A percentile compares a stretch with the other conserved stretches of the same genome.
These are phyloP conservation scores for Kwoniella europaea DNA, from an alignment of 768 basidiomycete species.

Conservation along the genomic window DNA sequence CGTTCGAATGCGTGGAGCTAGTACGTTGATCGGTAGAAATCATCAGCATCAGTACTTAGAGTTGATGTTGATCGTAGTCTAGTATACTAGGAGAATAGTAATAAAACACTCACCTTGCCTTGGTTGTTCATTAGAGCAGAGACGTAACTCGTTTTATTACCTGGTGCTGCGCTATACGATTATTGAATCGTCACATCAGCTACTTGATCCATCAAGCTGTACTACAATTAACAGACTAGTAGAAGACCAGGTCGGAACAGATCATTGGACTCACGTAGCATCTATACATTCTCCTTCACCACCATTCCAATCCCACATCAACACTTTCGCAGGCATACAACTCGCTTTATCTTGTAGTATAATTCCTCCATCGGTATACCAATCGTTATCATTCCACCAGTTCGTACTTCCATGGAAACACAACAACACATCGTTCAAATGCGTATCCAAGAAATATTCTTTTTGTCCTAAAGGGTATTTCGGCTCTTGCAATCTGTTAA, in stretches of 20 bases:
- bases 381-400: slow-evolving; percentile 57
- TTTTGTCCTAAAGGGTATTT: slow-evolving; percentile 41
- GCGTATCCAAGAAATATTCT: slow-evolving; percentile 72
- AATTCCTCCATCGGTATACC: slow-evolving; percentile 76
- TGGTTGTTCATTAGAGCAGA: slow-evolving; percentile 82
- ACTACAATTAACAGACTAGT: no score
- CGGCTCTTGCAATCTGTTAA: slow-evolving; percentile 21
- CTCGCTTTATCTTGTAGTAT: slow-evolving; percentile 98
- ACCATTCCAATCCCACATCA: slow-evolving; percentile 63
- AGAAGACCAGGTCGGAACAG: no score
- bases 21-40: not conserved
- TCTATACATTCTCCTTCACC: slow-evolving; percentile 70
- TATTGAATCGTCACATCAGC: no score
- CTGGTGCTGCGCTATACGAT: slow-evolving; percentile 72
- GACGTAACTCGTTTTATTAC: slow-evolving; percentile 95
- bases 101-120: slow-evolving; percentile 68
- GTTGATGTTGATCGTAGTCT: not conserved
- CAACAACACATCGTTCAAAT: slow-evolving; percentile 79
- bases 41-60: slow-evolving; percentile 58
- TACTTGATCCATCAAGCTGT: no score
- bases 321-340: slow-evolving; percentile 88
- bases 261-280: slow-evolving; percentile 65
- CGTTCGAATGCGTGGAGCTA: slow-evolving; percentile 83
- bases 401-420: slow-evolving; percentile 77
- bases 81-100: not conserved